Percentiles rank a stretch among this genome's conserved stretches.
phyloP scores from a whole-genome alignment of 139 green algal genomes.

The Picochlorum sp. region DNA sequence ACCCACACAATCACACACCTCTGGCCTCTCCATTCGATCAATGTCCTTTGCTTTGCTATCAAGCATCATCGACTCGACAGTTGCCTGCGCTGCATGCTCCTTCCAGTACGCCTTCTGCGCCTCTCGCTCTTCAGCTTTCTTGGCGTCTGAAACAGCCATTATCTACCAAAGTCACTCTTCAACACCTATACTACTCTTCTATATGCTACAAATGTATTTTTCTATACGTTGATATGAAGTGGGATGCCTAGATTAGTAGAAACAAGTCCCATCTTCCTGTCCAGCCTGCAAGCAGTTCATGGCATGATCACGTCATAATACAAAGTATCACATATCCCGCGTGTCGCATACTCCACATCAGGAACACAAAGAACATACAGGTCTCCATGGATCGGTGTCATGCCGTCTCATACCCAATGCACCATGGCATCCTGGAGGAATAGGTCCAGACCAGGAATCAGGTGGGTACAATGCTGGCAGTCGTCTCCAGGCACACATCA shows the following conservation, averaged over 20 bases:
- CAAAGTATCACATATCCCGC: neutral
- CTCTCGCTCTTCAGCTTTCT: conserved; percentile 34
- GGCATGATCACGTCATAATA: neutral
- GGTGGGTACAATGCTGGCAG: conserved; percentile 21
- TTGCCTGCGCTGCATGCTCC: conserved; percentile 54
- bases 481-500: conserved; percentile 7
- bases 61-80: conserved; percentile 86
- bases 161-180: too few species aligned
- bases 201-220: too few species aligned
- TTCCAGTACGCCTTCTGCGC: conserved; percentile 64
- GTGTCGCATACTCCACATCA: too few species aligned
- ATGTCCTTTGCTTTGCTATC: conserved; percentile 65
- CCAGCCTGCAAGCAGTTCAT: neutral
- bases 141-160: too few species aligned
- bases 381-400: conserved; percentile 3
- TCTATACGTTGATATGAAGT: too few species aligned
- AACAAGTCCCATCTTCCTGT: neutral
- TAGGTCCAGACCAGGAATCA: conserved; percentile 23
- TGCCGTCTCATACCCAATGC: conserved; percentile 10
- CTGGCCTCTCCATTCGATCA: conserved; percentile 67
- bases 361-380: neutral
- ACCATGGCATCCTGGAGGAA: conserved; percentile 20
- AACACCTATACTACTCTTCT: too few species aligned
- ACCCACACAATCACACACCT: conserved; percentile 45
- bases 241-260: neutral